phyloP scores from a whole-genome alignment of 495 filamentous ascomycete genomes.

The Neurospora intermedia region DNA sequence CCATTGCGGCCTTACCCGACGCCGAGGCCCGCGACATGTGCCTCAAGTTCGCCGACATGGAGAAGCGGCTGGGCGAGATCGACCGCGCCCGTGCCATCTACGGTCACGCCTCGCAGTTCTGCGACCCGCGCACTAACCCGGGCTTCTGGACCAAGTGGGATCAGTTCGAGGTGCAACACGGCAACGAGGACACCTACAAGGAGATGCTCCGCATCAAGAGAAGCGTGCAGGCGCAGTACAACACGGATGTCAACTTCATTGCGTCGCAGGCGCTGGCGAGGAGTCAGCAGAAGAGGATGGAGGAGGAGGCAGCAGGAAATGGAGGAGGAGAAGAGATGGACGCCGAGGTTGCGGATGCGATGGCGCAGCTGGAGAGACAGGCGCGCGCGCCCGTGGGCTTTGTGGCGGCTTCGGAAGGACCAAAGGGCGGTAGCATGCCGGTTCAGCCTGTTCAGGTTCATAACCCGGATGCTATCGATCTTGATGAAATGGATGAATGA shows the following conservation, averaged over 20 bases:
- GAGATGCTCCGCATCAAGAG: slow-evolving; percentile 97
- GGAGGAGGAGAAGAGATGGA: slow-evolving; percentile 28
- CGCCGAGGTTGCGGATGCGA: slow-evolving; percentile 60
- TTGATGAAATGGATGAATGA: slow-evolving; percentile 54
- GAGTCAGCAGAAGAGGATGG: slow-evolving; percentile 48
- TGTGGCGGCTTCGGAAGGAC: slow-evolving; percentile 72
- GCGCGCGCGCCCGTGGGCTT: slow-evolving; percentile 84
- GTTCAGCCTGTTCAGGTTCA: slow-evolving; percentile 36
- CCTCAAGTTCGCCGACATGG: slow-evolving; percentile 98
- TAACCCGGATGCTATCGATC: slow-evolving; percentile 85
- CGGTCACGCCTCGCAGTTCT: slow-evolving; percentile 93
- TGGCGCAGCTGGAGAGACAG: slow-evolving; percentile 84
- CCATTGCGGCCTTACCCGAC: slow-evolving; percentile 84
- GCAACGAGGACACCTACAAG: slow-evolving; percentile 98
- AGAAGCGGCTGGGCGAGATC: slow-evolving; percentile 89
- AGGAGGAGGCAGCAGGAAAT: slow-evolving; percentile 17
- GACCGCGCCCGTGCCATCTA: slow-evolving; percentile 93
- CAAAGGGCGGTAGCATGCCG: slow-evolving; percentile 53
- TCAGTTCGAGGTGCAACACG: slow-evolving; percentile 89
- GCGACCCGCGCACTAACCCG: slow-evolving; percentile 82
- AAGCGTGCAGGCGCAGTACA: slow-evolving; percentile 94
- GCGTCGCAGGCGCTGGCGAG: slow-evolving; percentile 88
- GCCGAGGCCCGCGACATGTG: slow-evolving; percentile 96
- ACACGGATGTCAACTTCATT: slow-evolving; percentile 98
- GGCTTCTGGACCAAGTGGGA: slow-evolving; percentile 97